phyloP scores from a whole-genome alignment of 192 early-diverging fungal genomes.

The Pilobolus umbonatus region DNA sequence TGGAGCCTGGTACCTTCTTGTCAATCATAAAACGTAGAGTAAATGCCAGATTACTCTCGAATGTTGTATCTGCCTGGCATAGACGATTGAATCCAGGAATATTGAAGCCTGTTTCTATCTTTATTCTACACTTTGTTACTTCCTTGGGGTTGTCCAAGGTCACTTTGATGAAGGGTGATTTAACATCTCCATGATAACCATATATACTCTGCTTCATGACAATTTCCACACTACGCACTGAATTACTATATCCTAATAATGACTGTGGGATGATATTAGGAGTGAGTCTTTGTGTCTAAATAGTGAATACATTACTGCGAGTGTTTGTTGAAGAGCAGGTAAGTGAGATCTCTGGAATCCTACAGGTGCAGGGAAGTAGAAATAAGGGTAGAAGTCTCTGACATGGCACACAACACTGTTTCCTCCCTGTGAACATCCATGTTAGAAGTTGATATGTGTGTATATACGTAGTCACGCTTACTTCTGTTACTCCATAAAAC shows the following conservation, averaged over 20 bases:
- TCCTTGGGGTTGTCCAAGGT: slow-evolving; percentile 55
- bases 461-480: slow-evolving; percentile 19
- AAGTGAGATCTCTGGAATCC: slow-evolving; percentile 65
- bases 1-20: slow-evolving; percentile 72
- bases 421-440: slow-evolving; percentile 52
- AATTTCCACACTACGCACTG: slow-evolving; percentile 61
- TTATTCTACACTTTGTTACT: slow-evolving; percentile 27
- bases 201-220: slow-evolving; percentile 77
- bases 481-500: slow-evolving; percentile 83
- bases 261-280: slow-evolving; percentile 29
- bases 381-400: slow-evolving; percentile 86
- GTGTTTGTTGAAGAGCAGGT: slow-evolving; percentile 38
- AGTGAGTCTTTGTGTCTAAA: slow-evolving; percentile 23
- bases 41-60: slow-evolving; percentile 88
- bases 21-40: slow-evolving; percentile 96
- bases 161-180: slow-evolving; percentile 77
- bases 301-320: slow-evolving; percentile 50
- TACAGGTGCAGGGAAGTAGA: slow-evolving; percentile 88
- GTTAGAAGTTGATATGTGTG: not conserved
- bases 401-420: slow-evolving; percentile 89
- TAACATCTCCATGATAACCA: slow-evolving; percentile 81
- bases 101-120: slow-evolving; percentile 48
- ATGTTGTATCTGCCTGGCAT: slow-evolving; percentile 52
- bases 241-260: slow-evolving; percentile 28
- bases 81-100: slow-evolving; percentile 46